These are phyloP conservation scores for Candida maris DNA, from an alignment of 805 yeast species.

Conservation along the genomic window DNA sequence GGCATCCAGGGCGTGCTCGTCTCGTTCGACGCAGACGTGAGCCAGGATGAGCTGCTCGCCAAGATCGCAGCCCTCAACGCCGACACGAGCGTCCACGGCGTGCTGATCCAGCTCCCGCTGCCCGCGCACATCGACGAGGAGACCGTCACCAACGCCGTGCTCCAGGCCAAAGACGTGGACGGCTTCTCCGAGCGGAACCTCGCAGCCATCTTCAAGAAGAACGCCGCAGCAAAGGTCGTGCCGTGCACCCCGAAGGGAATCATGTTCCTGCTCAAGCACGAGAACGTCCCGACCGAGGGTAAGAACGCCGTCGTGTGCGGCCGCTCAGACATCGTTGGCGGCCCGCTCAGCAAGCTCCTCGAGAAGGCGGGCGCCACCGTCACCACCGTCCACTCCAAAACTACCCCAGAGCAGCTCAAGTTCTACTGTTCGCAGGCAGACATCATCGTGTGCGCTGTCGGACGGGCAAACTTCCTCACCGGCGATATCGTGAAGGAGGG, in stretches of 20 bases:
- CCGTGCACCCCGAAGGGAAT: slow-evolving; percentile 98
- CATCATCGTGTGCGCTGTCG: slow-evolving; percentile 88
- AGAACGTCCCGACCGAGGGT: slow-evolving; percentile 68
- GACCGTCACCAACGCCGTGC: slow-evolving; percentile 74
- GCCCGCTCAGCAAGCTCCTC: slow-evolving; percentile 83
- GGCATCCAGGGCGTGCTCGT: slow-evolving; percentile 65
- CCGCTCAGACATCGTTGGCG: slow-evolving; percentile 93
- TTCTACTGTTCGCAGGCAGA: slow-evolving; percentile 64
- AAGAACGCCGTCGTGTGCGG: slow-evolving; percentile 89
- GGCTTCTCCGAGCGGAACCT: slow-evolving; percentile 88
- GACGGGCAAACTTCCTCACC: slow-evolving; percentile 76
- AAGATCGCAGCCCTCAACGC: slow-evolving; percentile 63
- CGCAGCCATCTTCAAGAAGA: slow-evolving; percentile 86
- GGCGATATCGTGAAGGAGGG: slow-evolving; percentile 87
- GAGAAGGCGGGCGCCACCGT: slow-evolving; percentile 83
- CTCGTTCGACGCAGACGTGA: slow-evolving; percentile 58
- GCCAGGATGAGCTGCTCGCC: slow-evolving; percentile 58
- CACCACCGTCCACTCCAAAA: slow-evolving; percentile 76
- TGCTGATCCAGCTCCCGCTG: slow-evolving; percentile 85
- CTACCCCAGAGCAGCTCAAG: slow-evolving; percentile 54
- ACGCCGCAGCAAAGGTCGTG: slow-evolving; percentile 75
- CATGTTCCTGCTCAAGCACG: slow-evolving; percentile 69
- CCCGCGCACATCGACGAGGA: slow-evolving; percentile 80
- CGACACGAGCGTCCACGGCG: slow-evolving; percentile 78
- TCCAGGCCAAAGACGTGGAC: slow-evolving; percentile 84